Percentiles rank a stretch among this genome's conserved stretches.
Evolutionary conservation across 1,284 basidiomycete species (phyloP).

Genomic region (Apiotrichum siamense): DNA sequence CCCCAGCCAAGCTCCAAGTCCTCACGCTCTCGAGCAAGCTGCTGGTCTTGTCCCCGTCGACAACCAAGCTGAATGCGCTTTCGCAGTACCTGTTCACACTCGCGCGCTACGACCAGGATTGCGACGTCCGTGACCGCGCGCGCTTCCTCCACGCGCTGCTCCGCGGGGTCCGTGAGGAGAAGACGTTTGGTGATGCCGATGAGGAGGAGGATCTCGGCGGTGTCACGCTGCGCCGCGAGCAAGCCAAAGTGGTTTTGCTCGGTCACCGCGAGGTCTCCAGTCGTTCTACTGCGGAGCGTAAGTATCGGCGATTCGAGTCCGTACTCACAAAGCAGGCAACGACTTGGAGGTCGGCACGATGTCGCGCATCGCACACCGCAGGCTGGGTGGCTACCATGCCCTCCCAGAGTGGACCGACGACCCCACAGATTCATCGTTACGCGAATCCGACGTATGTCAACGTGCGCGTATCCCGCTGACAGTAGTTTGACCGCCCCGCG

Average conservation of each 20-base stretch:
- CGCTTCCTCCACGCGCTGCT: slow-evolving; percentile 71
- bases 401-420: slow-evolving; percentile 49
- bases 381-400: slow-evolving; percentile 33
- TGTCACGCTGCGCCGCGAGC: slow-evolving; percentile 71
- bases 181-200: slow-evolving; percentile 5
- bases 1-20: slow-evolving; percentile 64
- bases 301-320: slow-evolving; percentile 37
- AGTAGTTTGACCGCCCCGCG: neutral
- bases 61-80: slow-evolving; percentile 52
- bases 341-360: slow-evolving; percentile 39
- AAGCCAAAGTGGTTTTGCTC: slow-evolving; percentile 70
- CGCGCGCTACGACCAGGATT: slow-evolving; percentile 79
- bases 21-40: slow-evolving; percentile 78
- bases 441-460: slow-evolving; percentile 42
- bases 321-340: slow-evolving; percentile 9
- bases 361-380: slow-evolving; percentile 33
- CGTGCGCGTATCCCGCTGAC: neutral
- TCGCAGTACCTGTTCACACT: slow-evolving; percentile 69
- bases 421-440: slow-evolving; percentile 47
- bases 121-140: slow-evolving; percentile 81
- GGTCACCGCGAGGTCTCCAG: slow-evolving; percentile 55
- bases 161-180: slow-evolving; percentile 49
- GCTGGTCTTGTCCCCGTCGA: slow-evolving; percentile 60
- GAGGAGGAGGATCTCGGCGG: slow-evolving; percentile 55
- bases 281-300: slow-evolving; percentile 52